A percentile compares a stretch with the other conserved stretches of the same genome.
phyloP scores from a whole-genome alignment of 176 grass and related monocot species.

The Puccinellia tenuiflora region DNA sequence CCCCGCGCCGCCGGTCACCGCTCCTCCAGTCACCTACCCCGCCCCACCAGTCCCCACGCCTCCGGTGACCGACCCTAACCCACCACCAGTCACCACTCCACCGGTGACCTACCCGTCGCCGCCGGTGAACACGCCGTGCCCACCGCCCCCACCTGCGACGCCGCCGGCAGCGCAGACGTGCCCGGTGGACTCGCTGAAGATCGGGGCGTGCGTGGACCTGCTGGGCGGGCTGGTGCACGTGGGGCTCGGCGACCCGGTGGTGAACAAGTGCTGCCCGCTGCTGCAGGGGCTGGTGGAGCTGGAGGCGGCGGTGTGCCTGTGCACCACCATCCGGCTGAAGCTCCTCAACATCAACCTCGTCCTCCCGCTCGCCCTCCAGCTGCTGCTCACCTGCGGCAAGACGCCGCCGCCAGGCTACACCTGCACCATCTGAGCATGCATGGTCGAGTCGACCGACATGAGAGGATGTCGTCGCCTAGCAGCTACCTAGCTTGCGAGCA shows the following conservation, averaged over 20 bases:
- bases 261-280: constrained; percentile 88
- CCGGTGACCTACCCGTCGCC: background rate
- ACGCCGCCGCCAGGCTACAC: constrained; percentile 78
- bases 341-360: constrained; percentile 93
- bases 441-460: constrained; percentile 18
- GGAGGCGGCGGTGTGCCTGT: constrained; percentile 93
- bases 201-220: constrained; percentile 93
- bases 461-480: constrained; percentile 52
- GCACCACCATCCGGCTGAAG: constrained; percentile 91
- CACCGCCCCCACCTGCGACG: constrained; percentile 15
- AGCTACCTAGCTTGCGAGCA: background rate
- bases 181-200: constrained; percentile 81
- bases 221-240: constrained; percentile 94
- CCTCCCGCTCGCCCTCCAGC: constrained; percentile 90
- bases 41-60: background rate
- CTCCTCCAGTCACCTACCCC: constrained; percentile 16
- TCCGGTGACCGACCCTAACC: background rate
- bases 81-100: background rate
- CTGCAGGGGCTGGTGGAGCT: constrained; percentile 78
- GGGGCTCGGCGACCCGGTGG: constrained; percentile 73
- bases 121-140: constrained; percentile 18
- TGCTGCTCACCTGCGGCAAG: constrained; percentile 97
- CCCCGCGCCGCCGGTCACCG: constrained; percentile 1
- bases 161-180: constrained; percentile 25
- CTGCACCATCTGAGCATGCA: constrained; percentile 43